These are phyloP conservation scores for Eucalyptus cloeziana DNA, from an alignment of 345 rosid species.

Conservation along the genomic window DNA sequence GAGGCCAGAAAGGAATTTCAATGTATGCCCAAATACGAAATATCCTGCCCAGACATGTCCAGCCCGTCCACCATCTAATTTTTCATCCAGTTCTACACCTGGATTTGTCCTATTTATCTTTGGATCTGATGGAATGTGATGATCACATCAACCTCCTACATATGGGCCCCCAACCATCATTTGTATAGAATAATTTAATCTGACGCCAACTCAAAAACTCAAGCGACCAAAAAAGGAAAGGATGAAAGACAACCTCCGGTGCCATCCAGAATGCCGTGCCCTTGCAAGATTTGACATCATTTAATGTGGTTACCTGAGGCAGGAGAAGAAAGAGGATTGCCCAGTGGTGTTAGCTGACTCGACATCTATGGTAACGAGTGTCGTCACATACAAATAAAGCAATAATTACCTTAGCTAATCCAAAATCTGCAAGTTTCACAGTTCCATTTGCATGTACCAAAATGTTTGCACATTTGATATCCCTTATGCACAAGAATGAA, in stretches of 20 bases:
- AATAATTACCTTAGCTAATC: slow-evolving; percentile 68
- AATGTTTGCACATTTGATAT: slow-evolving; percentile 86
- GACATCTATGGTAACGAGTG: background rate
- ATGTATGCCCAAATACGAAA: background rate
- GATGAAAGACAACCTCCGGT: slow-evolving; percentile 62
- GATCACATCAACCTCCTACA: background rate
- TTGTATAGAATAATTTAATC: background rate
- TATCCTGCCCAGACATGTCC: background rate
- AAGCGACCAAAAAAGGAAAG: background rate
- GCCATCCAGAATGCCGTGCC: slow-evolving; percentile 98
- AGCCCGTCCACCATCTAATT: background rate
- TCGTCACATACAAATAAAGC: background rate
- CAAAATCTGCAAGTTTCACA: slow-evolving; percentile 93
- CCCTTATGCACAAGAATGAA: slow-evolving; percentile 31
- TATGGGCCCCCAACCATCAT: background rate
- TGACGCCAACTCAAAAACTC: background rate
- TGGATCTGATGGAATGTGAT: background rate
- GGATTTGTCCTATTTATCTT: background rate
- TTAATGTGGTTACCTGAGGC: slow-evolving; percentile 54
- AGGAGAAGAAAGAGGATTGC: background rate
- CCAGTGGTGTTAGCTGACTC: background rate
- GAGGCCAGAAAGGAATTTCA: background rate
- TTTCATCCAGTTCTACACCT: background rate
- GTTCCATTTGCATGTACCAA: slow-evolving; percentile 72
- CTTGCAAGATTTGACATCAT: slow-evolving; percentile 70